Evolutionary conservation across 306 rosid species (phyloP).

Genomic region (Rosa lucieae): DNA sequence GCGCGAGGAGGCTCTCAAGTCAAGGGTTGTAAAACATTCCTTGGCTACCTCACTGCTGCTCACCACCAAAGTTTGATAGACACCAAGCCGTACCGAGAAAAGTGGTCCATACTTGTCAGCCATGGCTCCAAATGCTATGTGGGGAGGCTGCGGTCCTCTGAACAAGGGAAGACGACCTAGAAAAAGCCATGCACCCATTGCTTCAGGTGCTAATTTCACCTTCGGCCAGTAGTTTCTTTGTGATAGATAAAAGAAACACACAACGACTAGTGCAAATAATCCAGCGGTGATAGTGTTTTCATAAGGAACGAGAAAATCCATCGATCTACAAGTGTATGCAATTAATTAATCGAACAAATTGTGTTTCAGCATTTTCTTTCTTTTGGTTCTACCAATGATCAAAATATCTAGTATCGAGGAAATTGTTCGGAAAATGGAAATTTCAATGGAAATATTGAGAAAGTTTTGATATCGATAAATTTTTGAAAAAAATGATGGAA

Average conservation of each 20-base stretch:
- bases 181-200: not conserved
- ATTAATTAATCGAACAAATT: not conserved
- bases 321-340: not conserved
- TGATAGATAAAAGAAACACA: not conserved
- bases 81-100: not conserved
- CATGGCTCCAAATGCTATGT: not conserved
- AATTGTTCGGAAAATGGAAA: too few relatives aligned
- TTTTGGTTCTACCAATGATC: too few relatives aligned
- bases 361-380: not conserved
- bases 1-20: not conserved
- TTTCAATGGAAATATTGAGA: too few relatives aligned
- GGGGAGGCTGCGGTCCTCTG: not conserved
- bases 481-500: too few relatives aligned
- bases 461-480: too few relatives aligned
- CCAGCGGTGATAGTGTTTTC: not conserved
- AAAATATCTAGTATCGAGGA: too few relatives aligned
- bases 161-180: not conserved
- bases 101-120: not conserved
- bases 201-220: not conserved
- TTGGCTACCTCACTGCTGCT: not conserved
- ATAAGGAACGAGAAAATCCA: slow-evolving; percentile 30
- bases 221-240: not conserved
- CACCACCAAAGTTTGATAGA: not conserved
- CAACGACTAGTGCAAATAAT: not conserved
- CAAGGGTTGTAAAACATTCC: not conserved